Evolutionary conservation across 2,329 filamentous ascomycete species (phyloP).

Genomic region (Pestalotiopsis fici): DNA sequence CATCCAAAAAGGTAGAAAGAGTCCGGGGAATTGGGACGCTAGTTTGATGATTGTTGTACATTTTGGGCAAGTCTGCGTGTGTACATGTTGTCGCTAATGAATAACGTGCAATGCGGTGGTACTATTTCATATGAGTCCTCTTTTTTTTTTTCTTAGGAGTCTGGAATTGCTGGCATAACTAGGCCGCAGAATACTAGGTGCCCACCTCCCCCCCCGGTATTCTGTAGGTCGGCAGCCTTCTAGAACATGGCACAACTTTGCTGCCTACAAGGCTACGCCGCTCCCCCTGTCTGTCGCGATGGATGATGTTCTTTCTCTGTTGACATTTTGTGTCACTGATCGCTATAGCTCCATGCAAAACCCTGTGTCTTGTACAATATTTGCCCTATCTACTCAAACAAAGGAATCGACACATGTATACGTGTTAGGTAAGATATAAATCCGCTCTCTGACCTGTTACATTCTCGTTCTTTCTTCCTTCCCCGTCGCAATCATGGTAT

Average conservation of each 20-base stretch:
- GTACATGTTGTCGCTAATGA: not conserved
- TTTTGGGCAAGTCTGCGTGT: not conserved
- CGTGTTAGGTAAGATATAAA: not conserved
- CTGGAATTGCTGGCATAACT: not conserved
- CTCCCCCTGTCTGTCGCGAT: too few species aligned
- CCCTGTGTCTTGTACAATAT: too few species aligned
- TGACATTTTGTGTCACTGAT: too few species aligned
- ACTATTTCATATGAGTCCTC: not conserved
- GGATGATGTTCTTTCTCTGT: too few species aligned
- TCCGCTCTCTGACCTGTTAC: not conserved
- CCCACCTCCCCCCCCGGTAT: too few species aligned
- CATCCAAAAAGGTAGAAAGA: not conserved
- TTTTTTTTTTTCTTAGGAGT: not conserved
- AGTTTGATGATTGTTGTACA: not conserved
- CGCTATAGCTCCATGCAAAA: too few species aligned
- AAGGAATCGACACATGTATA: too few species aligned
- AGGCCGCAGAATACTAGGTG: not conserved
- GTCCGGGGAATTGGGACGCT: conserved; percentile 2
- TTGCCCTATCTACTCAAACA: too few species aligned
- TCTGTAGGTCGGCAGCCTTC: not conserved
- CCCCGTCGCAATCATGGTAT: not conserved
- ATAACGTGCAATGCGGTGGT: too few species aligned
- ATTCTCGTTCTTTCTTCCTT: not conserved
- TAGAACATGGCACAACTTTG: not conserved
- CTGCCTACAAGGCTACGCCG: too few species aligned